Percentiles rank a stretch among this genome's conserved stretches.
Evolutionary conservation across 2,329 filamentous ascomycete genomes (phyloP).

Genomic region (Aspergillus eucalypticola): DNA sequence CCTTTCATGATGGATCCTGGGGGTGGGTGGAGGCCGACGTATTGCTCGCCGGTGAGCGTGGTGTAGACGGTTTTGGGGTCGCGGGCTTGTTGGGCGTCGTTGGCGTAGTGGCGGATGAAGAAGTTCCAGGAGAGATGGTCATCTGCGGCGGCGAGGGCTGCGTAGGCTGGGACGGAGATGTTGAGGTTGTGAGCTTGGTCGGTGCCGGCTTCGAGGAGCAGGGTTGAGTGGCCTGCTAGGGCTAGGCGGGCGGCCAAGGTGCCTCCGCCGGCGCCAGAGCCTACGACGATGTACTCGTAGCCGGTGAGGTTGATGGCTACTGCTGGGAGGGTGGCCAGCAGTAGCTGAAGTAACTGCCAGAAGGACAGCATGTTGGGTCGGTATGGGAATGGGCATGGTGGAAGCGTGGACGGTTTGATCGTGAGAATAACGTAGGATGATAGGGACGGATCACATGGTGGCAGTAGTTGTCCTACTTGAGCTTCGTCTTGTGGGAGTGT

Average conservation of each 20-base stretch:
- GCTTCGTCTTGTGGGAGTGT: too few relatives aligned
- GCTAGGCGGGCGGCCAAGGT: conserved; percentile 40
- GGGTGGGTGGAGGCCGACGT: conserved; percentile 57
- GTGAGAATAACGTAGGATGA: too few relatives aligned
- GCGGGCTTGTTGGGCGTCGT: conserved; percentile 30
- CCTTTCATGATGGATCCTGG: conserved; percentile 54
- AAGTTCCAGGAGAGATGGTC: conserved; percentile 35
- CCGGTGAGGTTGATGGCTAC: conserved; percentile 27
- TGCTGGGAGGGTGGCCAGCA: background rate
- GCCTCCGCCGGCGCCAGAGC: conserved; percentile 40
- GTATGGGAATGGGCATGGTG: background rate
- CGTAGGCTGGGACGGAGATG: conserved; percentile 33
- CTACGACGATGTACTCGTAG: conserved; percentile 44
- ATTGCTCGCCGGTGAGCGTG: conserved; percentile 51
- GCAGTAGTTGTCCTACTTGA: too few relatives aligned
- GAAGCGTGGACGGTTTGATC: background rate
- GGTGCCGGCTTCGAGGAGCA: conserved; percentile 43
- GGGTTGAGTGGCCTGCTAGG: conserved; percentile 35
- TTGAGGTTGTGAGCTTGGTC: conserved; percentile 35
- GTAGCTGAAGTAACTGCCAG: background rate
- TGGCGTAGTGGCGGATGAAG: conserved; percentile 37
- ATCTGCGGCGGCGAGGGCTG: conserved; percentile 32
- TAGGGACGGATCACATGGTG: too few relatives aligned
- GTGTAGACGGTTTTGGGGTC: conserved; percentile 44
- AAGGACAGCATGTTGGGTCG: background rate